These are phyloP conservation scores for Syzygium grande DNA, from an alignment of 345 rosid species.

Conservation along the genomic window DNA sequence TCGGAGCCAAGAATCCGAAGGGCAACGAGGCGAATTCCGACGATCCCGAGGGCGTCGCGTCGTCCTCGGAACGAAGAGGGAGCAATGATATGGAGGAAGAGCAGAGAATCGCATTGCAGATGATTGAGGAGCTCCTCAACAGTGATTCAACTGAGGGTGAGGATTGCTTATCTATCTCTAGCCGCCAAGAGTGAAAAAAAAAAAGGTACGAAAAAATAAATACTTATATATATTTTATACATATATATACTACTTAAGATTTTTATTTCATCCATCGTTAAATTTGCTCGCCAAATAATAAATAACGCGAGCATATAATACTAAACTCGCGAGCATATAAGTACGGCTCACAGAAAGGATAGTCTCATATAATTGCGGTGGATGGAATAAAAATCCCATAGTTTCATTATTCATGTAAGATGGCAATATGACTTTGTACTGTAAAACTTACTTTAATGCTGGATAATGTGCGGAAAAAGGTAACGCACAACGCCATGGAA, in stretches of 20 bases:
- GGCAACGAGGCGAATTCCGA: background rate
- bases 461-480: background rate
- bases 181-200: background rate
- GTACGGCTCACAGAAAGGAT: background rate
- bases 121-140: constrained; percentile 93
- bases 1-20: constrained; percentile 12
- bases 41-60: background rate
- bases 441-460: background rate
- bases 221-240: background rate
- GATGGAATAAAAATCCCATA: background rate
- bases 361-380: background rate
- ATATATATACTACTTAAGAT: background rate
- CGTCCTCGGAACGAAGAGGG: background rate
- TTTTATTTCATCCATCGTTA: background rate
- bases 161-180: background rate
- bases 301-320: background rate
- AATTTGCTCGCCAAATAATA: background rate
- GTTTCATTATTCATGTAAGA: background rate
- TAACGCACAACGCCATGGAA: background rate
- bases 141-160: constrained; percentile 26
- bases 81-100: constrained; percentile 24
- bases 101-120: constrained; percentile 69
- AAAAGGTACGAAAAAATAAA: background rate
- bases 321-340: background rate
- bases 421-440: background rate